Evolutionary conservation across 1,284 basidiomycete species (phyloP), one percentile per base, ranked within the genome.

Genomic region (Rhodotorula sp.): DNA sequence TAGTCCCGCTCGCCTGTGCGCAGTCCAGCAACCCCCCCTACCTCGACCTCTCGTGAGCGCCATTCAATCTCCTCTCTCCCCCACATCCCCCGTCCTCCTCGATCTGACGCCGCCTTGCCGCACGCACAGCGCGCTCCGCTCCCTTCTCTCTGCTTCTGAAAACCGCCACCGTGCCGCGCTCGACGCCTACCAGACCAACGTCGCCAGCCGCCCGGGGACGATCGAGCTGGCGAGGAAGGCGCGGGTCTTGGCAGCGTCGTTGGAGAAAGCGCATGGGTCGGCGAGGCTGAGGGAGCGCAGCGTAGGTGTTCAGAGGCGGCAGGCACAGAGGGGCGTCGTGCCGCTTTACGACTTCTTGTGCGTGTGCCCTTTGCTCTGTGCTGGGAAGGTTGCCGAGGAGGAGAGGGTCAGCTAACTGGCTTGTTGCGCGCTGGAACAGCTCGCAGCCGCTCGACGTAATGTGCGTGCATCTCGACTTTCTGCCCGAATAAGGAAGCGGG

Each of bases 401-500:
- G 21, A 22, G 29, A 8, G 17, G 34, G 22, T 10, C 12, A 21
- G 54, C 55, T 37, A 6, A 27, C 25, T 9, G 2, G 15, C 32
- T 54, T 29, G 4, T 21, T 19, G 3, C 32, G 48, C 27, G 19
- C 8, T 8, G 19, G 1, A 8, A 22, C 53, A 54, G 53, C 32
- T 54, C 53, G 5, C 58, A 59, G 25, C 69, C 69, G 8, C 65
- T 70, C 41, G 69, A 70, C 25, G 61, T 70, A 27, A 70, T 70
- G 69, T 70, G 15, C 48, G 25, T 51, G 36, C 8, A 5, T 12
- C 5, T 9, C 29, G 19, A 2, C 7, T 12, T 19, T 3, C 37
- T 19, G 1, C 12, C 48, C 27, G 21, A 21, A 4, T 21, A 10
- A 12, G 55, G 27, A n/a, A 12, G 27, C 48, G 48, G 27, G 25